Base-by-base conservation (phyloP, 495 filamentous ascomycete genomes). In the Schizothecium vesticola region DNA sequence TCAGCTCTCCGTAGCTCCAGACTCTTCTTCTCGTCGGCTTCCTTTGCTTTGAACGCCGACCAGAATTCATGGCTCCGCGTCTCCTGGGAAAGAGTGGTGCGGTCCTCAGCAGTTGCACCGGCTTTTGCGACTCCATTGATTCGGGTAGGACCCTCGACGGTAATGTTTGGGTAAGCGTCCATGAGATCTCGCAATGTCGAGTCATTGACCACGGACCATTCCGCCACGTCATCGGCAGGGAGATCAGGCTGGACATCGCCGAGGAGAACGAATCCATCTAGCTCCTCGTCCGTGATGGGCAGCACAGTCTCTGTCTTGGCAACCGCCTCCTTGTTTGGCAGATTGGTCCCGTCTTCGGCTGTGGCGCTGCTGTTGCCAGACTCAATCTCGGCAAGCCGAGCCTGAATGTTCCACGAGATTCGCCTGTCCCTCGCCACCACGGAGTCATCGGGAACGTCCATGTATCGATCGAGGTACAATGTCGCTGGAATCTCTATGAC, bases 381-480 rank as follows among this genome's bases (percentile, higher is more conserved):
- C 65, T 89, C 83, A 19, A 92, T 77, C 13, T 77, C 74, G 59
- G 80, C 83, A 23, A 96, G 76, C 59, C 86, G 78, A 60, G 85
- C 81, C 74, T 93, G 92, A 82, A 91, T 88, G 64, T 84, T 81
- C 95, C 94, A 97, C 56, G 83, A 83, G 64, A 90, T 79, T 60
- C 86, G 82, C 25, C 92, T 87, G n/a, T 83, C 82, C 33, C 80
- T 73, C 74, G 89, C 83, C 2, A 95, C 76, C 4, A 82, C 76
- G 0, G 85, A 83, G 28, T 86, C 80, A 3, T 84, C 85, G 1
- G 75, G 73, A 0, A 80, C 77, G 61, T 95, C 91, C 83, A 96
- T 89, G 77, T 94, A 99, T 16, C 94, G 87, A 78, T 98, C 95
- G 60, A 99, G 82, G 75, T 90, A 97, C 33, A 99, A 86, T 3